Evolutionary conservation across 768 basidiomycete species (phyloP).

Genomic region (Termitomyces sp.): DNA sequence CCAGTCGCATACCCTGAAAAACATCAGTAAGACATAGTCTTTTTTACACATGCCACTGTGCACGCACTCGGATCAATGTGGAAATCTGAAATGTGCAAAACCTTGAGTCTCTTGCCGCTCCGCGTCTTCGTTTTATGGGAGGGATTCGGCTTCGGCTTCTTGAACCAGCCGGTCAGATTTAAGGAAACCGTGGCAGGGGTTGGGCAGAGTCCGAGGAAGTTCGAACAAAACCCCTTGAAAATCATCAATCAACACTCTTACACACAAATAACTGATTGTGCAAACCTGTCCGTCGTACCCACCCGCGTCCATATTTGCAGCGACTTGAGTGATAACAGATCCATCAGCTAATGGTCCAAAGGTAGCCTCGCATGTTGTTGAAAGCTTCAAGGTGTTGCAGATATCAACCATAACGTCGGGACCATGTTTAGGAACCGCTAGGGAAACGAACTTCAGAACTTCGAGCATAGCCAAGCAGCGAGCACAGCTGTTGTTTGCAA

Average conservation of each 20-base stretch:
- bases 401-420: conserved; percentile 51
- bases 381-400: conserved; percentile 58
- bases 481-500: conserved; percentile 49
- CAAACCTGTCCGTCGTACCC: conserved; percentile 70
- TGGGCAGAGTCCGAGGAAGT: conserved; percentile 55
- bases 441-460: conserved; percentile 58
- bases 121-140: conserved; percentile 53
- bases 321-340: conserved; percentile 62
- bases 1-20: conserved; percentile 59
- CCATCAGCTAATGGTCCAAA: conserved; percentile 48
- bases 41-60: background rate
- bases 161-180: conserved; percentile 65
- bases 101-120: conserved; percentile 63
- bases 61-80: conserved; percentile 67
- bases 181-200: conserved; percentile 54
- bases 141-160: conserved; percentile 78
- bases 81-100: conserved; percentile 73
- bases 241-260: background rate
- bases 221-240: conserved; percentile 47
- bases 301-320: conserved; percentile 65
- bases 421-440: conserved; percentile 58
- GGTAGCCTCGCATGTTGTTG: conserved; percentile 41
- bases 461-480: conserved; percentile 58
- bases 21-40: background rate
- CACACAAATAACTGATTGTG: conserved; percentile 1